A percentile compares a stretch with the other conserved stretches of the same genome.
These are phyloP conservation scores for Oryza brachyantha DNA, from an alignment of 176 grass and related monocot genomes.

Conservation along the genomic window DNA sequence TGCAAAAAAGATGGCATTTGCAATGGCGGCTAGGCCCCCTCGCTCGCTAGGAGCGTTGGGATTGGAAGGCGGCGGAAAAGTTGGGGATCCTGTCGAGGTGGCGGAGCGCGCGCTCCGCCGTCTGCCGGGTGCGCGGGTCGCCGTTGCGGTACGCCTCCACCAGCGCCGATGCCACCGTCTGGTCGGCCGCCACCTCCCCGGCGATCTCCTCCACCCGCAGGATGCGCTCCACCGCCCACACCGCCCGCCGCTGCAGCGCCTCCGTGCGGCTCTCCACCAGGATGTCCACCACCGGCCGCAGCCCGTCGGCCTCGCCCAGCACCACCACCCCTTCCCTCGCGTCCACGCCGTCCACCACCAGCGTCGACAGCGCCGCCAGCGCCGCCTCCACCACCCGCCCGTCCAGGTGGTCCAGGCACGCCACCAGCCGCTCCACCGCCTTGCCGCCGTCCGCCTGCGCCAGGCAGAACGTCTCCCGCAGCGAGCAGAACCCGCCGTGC, in stretches of 20 bases:
- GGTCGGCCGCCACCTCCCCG: constrained; percentile 51
- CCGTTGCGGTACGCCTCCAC: constrained; percentile 77
- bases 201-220: constrained; percentile 76
- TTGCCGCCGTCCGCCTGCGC: constrained; percentile 34
- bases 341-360: constrained; percentile 53
- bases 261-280: constrained; percentile 58
- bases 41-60: neutral
- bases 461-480: constrained; percentile 69
- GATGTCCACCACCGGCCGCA: constrained; percentile 60
- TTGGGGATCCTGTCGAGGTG: constrained; percentile 73
- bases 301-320: constrained; percentile 54
- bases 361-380: constrained; percentile 64
- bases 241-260: constrained; percentile 46
- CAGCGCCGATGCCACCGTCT: constrained; percentile 54
- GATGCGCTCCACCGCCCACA: constrained; percentile 86
- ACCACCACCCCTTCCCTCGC: constrained; percentile 58
- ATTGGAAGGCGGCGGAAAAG: constrained; percentile 54
- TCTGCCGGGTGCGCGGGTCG: constrained; percentile 58
- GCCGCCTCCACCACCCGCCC: constrained; percentile 69
- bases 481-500: constrained; percentile 74
- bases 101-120: constrained; percentile 69
- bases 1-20: too few relatives aligned
- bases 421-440: constrained; percentile 70
- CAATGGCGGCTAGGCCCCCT: neutral
- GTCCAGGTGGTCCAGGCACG: constrained; percentile 70